Base-by-base conservation (phyloP, 108 stramenopile genomes). In the Parietichytrium sp. region DNA sequence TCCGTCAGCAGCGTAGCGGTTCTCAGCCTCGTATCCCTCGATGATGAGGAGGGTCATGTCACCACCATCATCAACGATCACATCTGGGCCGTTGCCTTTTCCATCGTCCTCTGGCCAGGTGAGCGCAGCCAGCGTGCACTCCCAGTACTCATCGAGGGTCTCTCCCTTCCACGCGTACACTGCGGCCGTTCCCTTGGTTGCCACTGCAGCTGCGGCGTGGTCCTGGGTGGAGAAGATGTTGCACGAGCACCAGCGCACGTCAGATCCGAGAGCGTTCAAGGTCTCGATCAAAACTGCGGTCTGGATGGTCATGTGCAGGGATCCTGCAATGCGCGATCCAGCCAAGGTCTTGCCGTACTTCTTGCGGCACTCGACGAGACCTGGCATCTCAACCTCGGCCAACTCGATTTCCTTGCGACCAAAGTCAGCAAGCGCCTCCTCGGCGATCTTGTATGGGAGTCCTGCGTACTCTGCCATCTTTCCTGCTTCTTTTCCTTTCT, bases 191-290 rank as follows among this genome's bases (percentile, higher is more conserved):
- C 93, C 96, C 81, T 96, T 96, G 83, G 96, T 96, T 27, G 96
- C 98, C 80, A 99, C 97, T 83, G 98, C 98, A 72, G 98, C 97
- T 49, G 98, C 98, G 84, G 98, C 98, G 92, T 99, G 98, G 86
- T 99, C 98, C 88, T 99, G 98, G 77, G 98, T 99, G 84, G 96
- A 97, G 93, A 98, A 99, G 86, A 99, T 99, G 95, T 99, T 99
- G 91, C 98, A 99, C 47, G 93, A 94, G 95, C 98, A 99, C 98
- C 98, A 99, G 83, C 98, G 93, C 84, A 99, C 91, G 88, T 99
- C 96, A 31, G 91, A 95, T 61, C 98, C 96, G 49, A 99, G 93
- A 16, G 92, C 87, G 89, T 97, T 91, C 38, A 98, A 86, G 33
- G 98, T 99, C 90, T 99, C 98, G 89, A 99, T 99, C 79, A 99